Conservation (phyloP, 768 basidiomycete genomes). For the Pisolithus microcarpus region DNA sequence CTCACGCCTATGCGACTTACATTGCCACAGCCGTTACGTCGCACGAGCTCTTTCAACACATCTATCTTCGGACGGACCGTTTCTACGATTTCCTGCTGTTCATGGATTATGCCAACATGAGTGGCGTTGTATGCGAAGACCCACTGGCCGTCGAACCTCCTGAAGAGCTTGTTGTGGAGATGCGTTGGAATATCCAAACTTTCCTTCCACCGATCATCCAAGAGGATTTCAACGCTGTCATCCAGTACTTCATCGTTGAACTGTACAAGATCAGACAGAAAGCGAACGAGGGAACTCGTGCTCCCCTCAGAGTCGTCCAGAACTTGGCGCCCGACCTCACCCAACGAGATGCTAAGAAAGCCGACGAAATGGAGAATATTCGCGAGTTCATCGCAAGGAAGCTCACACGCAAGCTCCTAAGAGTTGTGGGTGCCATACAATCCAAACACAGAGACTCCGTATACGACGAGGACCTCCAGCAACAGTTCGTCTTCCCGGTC, state of each 20-base stretch:
- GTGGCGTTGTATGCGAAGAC: slow-evolving; percentile 80
- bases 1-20: slow-evolving; percentile 93
- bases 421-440: slow-evolving; percentile 55
- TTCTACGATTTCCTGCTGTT: slow-evolving; percentile 93
- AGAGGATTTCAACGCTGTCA: slow-evolving; percentile 58
- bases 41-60: slow-evolving; percentile 91
- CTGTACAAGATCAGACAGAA: slow-evolving; percentile 70
- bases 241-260: slow-evolving; percentile 82
- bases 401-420: slow-evolving; percentile 76
- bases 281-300: slow-evolving; percentile 50
- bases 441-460: slow-evolving; percentile 54
- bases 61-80: slow-evolving; percentile 76
- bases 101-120: slow-evolving; percentile 93
- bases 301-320: slow-evolving; percentile 67
- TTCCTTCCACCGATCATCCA: slow-evolving; percentile 86
- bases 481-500: slow-evolving; percentile 71
- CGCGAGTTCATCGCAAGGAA: slow-evolving; percentile 72
- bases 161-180: slow-evolving; percentile 63
- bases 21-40: slow-evolving; percentile 89
- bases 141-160: slow-evolving; percentile 63
- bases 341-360: slow-evolving; percentile 60
- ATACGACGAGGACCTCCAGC: slow-evolving; percentile 44
- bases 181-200: slow-evolving; percentile 87
- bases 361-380: slow-evolving; percentile 59
- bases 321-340: slow-evolving; percentile 57